Evolutionary conservation across 208 protist genomes (phyloP), one percentile per base, ranked within the genome.

Genomic region (Acanthamoeba triangularis): DNA sequence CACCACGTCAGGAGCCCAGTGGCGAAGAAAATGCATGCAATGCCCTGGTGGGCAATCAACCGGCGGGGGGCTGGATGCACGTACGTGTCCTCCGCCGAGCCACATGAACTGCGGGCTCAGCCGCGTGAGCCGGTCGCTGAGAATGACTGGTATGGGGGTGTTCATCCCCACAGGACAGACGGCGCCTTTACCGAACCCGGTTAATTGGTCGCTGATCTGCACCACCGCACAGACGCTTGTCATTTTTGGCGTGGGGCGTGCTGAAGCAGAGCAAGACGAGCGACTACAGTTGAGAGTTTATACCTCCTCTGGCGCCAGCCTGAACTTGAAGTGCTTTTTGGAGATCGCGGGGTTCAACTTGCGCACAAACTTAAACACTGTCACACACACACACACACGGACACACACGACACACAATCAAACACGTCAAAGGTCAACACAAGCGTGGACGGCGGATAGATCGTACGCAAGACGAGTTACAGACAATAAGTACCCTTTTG

Each of bases 311-410:
- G 61, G 63, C 16, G 63, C 90, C 33, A 96, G 59, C 20, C n/a
- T 44, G 56, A 95, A 96, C n/a, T 96, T 96, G 47, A 85, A 95
- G 76, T 65, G 30, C 90, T 95, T 85, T 37, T 90, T 96, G 23
- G 93, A 61, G 30, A 95, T 35, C 5, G 44, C 47, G 4, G 82
- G 59, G 47, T 82, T 95, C 14, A 96, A 63, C 47, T 61, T 78
- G 41, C 95, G 91, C 72, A 96, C 72, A 63, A 95, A 91, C 30
- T 44, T n/a, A 54, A 93, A 56, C 72, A 96, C 80, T 88, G 3
- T 14, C 13, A 14, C 52, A 20, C 52, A 54, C 14, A 54, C 52
- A 20, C n/a, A 23, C 0, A n/a, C n/a, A n/a, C n/a, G n/a, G n/a
- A n/a, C n/a, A n/a, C 61, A n/a, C 10, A 16, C 16, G 3, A 30